Evolutionary conservation across 2,329 filamentous ascomycete species (phyloP).

Genomic region (Aspergillus unguis): DNA sequence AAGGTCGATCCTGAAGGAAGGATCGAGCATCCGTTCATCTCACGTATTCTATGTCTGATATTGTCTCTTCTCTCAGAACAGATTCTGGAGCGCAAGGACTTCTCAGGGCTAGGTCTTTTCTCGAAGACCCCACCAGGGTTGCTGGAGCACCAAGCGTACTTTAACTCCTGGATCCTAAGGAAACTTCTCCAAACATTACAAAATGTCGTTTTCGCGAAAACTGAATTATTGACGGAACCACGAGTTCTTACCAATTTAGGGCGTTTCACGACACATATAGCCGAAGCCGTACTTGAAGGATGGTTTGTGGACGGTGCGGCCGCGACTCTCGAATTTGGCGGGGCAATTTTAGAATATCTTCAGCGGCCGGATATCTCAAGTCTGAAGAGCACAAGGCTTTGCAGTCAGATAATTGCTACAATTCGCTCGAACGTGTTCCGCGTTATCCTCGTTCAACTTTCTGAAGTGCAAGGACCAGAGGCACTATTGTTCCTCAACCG

Average conservation of each 20-base stretch:
- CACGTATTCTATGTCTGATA: constrained; percentile 73
- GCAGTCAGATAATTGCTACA: constrained; percentile 73
- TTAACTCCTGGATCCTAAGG: constrained; percentile 83
- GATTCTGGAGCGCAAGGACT: constrained; percentile 81
- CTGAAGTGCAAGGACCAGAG: constrained; percentile 72
- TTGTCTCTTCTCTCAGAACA: constrained; percentile 82
- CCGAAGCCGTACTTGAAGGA: constrained; percentile 89
- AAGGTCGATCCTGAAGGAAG: constrained; percentile 44
- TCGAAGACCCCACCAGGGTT: constrained; percentile 88
- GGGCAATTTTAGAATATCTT: constrained; percentile 80
- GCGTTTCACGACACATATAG: constrained; percentile 73
- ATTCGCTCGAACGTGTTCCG: constrained; percentile 76
- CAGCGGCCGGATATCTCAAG: constrained; percentile 77
- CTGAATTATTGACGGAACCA: constrained; percentile 72
- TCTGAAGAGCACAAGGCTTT: constrained; percentile 86
- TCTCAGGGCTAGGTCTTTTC: constrained; percentile 79
- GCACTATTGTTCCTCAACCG: constrained; percentile 73
- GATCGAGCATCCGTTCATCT: constrained; percentile 67
- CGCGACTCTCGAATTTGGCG: constrained; percentile 78
- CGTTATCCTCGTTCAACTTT: constrained; percentile 74
- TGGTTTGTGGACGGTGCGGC: constrained; percentile 92
- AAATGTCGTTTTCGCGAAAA: constrained; percentile 66
- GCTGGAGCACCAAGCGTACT: constrained; percentile 90
- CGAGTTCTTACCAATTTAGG: constrained; percentile 82
- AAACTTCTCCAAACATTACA: constrained; percentile 70